Base-by-base conservation (phyloP, 208 protist genomes). In the Leptomonas seymouri region DNA sequence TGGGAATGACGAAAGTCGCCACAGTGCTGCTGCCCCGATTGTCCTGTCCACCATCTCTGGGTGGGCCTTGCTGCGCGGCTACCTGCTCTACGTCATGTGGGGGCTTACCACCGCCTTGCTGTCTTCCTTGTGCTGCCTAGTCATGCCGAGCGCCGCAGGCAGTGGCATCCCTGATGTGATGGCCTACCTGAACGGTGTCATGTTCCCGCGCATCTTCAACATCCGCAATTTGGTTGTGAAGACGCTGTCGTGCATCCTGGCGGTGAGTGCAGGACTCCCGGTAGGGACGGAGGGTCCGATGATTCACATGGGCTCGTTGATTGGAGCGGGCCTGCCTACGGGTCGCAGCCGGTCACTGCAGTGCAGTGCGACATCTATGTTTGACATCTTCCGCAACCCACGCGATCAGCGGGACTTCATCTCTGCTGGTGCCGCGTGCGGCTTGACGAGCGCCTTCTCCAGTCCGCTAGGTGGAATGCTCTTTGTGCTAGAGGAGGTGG, bases 251-350 rank as follows among this genome's bases (percentile, higher is more conserved):
- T 94, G 89, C 70, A 79, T 87, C 53, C 54, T 93, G 36, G 79
- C 89, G 45, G 94, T 98, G 5, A 82, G 76, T 14, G 73, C 80
- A 23, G 89, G 91, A 21, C 67, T 98, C 28, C 84, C 88, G 16
- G 89, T 94, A 15, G 95, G 95, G 16, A 87, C 84, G 20, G 93
- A 98, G 75, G 95, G 95, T 0, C 93, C 93, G 0, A 98, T 98
- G 82, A 96, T 98, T 53, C 95, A 98, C 82, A 93, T 93, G 71
- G 95, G 95, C 41, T 84, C 93, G 31, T 70, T 95, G 53, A 86
- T 97, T 54, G 93, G 85, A 14, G 93, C 89, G 5, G 93, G 92
- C 0, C 53, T 98, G 18, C 89, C 85, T 16, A 91, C 93, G 15
- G 90, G 90, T 8, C 80, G 82, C 31, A 89, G 83, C 46, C 79